phyloP scores from a whole-genome alignment of 2,329 filamentous ascomycete species.

The Mycosphaerella sp. region DNA sequence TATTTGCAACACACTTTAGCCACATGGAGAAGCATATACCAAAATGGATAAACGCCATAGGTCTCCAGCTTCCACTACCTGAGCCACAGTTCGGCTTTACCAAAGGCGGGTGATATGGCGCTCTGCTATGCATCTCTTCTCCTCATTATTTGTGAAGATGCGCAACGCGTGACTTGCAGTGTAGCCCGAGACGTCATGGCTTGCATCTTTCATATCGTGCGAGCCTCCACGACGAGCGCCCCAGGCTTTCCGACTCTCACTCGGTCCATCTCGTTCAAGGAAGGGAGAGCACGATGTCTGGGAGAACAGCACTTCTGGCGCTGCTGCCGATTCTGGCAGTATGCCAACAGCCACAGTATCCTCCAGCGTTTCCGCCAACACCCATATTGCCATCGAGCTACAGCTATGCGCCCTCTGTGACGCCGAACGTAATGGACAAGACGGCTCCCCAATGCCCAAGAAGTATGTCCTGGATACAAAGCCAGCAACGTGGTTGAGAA shows the following conservation, averaged over 20 bases:
- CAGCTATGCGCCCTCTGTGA: conserved; percentile 27
- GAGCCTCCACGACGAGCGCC: neutral
- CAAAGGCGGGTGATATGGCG: neutral
- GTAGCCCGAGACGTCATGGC: neutral
- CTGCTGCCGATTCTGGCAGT: conserved; percentile 8
- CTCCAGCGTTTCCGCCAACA: conserved; percentile 26
- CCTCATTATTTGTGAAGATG: neutral
- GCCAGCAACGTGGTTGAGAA: conserved; percentile 22
- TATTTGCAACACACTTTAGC: neutral
- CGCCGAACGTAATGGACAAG: conserved; percentile 24
- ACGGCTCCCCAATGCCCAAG: conserved; percentile 26
- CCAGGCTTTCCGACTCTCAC: neutral
- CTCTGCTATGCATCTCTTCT: neutral
- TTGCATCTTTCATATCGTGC: neutral
- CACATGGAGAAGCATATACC: neutral
- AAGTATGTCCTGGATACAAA: conserved; percentile 27
- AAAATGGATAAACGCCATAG: neutral
- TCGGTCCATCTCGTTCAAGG: neutral
- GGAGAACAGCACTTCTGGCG: neutral
- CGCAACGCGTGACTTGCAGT: neutral
- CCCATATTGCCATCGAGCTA: conserved; percentile 22
- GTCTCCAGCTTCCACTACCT: neutral
- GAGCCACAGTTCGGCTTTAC: neutral
- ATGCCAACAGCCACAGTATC: conserved; percentile 27
- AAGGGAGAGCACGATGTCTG: neutral